These are phyloP conservation scores for Pilaira anomala DNA, from an alignment of 192 early-diverging fungal genomes.

Conservation along the genomic window DNA sequence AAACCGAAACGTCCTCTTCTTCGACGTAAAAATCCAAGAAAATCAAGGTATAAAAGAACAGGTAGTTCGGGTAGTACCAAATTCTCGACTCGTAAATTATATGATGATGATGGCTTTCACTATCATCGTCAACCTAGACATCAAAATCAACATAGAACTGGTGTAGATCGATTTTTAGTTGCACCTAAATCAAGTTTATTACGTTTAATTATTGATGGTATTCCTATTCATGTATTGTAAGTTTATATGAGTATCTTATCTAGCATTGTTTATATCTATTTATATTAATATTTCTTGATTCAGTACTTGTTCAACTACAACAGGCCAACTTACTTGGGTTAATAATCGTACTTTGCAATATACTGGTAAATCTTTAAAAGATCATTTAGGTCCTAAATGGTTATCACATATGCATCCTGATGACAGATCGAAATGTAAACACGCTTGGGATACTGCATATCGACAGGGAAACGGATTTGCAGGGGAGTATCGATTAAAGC, in stretches of 20 bases:
- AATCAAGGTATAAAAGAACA: not conserved
- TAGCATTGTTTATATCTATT: constrained; percentile 4
- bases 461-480: constrained; percentile 47
- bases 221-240: constrained; percentile 56
- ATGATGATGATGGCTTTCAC: constrained; percentile 4
- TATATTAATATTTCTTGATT: too few relatives aligned
- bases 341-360: constrained; percentile 54
- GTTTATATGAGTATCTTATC: constrained; percentile 15
- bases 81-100: not conserved
- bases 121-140: not conserved
- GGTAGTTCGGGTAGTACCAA: not conserved
- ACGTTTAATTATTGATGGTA: constrained; percentile 52
- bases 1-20: not conserved
- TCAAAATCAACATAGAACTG: not conserved
- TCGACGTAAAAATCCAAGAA: not conserved
- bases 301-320: constrained; percentile 45
- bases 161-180: constrained; percentile 4
- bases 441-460: constrained; percentile 45
- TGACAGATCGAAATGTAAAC: constrained; percentile 34
- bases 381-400: constrained; percentile 46
- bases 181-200: constrained; percentile 44
- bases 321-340: constrained; percentile 51
- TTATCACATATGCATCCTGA: constrained; percentile 50
- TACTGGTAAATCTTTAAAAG: constrained; percentile 34
- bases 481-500: constrained; percentile 47